Base-by-base conservation (phyloP, 495 filamentous ascomycete species). In the Podospora pseudoanserina region DNA sequence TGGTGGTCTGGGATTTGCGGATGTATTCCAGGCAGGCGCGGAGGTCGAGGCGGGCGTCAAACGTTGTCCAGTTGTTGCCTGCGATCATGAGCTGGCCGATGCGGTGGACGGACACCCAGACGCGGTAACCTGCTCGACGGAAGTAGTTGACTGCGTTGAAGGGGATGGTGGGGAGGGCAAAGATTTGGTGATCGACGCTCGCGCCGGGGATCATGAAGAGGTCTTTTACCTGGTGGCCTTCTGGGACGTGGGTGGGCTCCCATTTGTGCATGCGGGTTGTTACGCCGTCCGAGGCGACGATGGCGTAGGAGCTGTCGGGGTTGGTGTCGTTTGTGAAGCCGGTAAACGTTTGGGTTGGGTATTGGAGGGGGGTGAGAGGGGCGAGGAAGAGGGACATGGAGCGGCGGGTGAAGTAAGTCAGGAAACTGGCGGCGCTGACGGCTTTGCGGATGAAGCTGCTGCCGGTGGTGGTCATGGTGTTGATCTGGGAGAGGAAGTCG, bases 101-200 rank as follows among this genome's bases (percentile, higher is more conserved):
- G 62, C 89, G 86, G 68, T 88, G 88, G 6, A 87, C 85, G 9
- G 82, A 73, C n/a, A 86, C 71, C 67, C 83, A 89, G 60, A 86
- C 83, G 2, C 83, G 81, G 75, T 88, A 87, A 26, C 88, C 88
- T 4, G 83, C 83, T 4, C 81, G 78, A 9, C 81, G 82, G 75
- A 90, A 89, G 75, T 88, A 89, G 67, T 89, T 86, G 67, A 91
- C 80, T 53, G 87, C 84, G 75, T 90, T 90, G 66, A 81, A 85
- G 20, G 81, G 82, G 70, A 90, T 88, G 44, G 87, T 90, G 1
- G 89, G 89, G 26, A 90, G 79, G 23, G 88, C 83, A 56, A 79
- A 90, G 56, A 90, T 88, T 70, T 86, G 85, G 66, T 90, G 84
- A 72, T 88, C 86, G 4, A 89, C 86, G 11, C 84, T 78, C 11